Conservation (phyloP, 768 basidiomycete species). For the Neoboletus magnificus region DNA sequence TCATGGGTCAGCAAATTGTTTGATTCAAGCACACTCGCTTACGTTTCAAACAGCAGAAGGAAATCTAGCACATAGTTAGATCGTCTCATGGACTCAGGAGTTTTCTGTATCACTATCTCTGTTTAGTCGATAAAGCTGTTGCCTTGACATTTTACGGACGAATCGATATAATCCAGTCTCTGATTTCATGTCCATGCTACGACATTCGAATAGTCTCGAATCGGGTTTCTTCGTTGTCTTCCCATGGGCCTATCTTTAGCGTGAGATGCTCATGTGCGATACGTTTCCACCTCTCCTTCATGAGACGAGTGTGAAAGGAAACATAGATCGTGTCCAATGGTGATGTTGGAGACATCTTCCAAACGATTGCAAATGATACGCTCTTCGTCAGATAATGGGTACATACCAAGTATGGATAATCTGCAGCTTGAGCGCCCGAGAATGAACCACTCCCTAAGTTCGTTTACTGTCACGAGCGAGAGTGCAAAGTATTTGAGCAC, state of each 20-base stretch:
- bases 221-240: slow-evolving; percentile 17
- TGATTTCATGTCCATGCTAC: not conserved
- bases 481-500: slow-evolving; percentile 37
- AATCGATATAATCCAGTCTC: not conserved
- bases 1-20: not conserved
- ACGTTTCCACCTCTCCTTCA: slow-evolving; percentile 24
- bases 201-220: not conserved
- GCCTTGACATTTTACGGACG: not conserved
- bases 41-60: not conserved
- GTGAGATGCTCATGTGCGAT: slow-evolving; percentile 22
- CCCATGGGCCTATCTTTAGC: slow-evolving; percentile 31
- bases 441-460: slow-evolving; percentile 33
- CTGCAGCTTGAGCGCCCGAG: slow-evolving; percentile 36
- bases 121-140: not conserved
- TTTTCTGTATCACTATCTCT: not conserved
- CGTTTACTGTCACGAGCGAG: slow-evolving; percentile 34
- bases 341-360: slow-evolving; percentile 21
- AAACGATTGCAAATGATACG: slow-evolving; percentile 29
- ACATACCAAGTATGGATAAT: slow-evolving; percentile 36
- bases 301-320: slow-evolving; percentile 19
- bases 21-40: not conserved
- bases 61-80: not conserved
- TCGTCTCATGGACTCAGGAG: slow-evolving; percentile 10
- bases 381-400: slow-evolving; percentile 31
- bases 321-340: slow-evolving; percentile 7